Evolutionary conservation across 2,329 filamentous ascomycete species (phyloP), one percentile per base, ranked within the genome.

Genomic region (Dendrostoma leiphaemia): DNA sequence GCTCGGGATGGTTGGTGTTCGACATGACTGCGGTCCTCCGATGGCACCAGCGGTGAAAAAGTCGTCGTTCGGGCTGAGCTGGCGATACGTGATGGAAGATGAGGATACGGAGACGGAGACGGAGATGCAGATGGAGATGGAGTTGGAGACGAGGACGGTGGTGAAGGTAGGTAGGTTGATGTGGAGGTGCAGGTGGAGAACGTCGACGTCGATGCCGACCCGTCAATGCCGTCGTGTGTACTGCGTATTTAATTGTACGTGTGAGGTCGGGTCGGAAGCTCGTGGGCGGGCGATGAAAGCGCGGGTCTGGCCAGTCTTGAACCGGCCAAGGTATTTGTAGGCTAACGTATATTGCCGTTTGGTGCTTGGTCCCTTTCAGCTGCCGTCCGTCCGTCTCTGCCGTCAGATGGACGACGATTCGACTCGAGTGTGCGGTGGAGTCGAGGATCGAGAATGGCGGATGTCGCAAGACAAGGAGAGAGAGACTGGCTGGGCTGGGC

Each of bases 1-100:
- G 62, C 66, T 69, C 65, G 37, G 46, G 35, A 10, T 35, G 37
- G 44, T 80, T 77, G 57, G 74, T 71, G 70, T 75, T 75, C 64
- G 79, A 74, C 80, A 83, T 83, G 28, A 15, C 38, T 26, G 48
- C 17, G 29, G 17, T 34, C 43, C 29, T n/a, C 28, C 24, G 4
- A 32, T 29, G 44, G 44, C 28, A 46, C 34, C 5, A 46, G 34
- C 17, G 44, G 44, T 34, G n/a, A 15, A n/a, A 19, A 13, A 21
- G 28, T 23, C 28, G 44, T 46, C 44, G 44, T 21, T 28, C 44
- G 24, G 21, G 44, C 24, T 21, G 26, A 10, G 29, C 29, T 21
- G 44, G 17, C 17, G 44, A 19, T 46, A 17, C 9, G 17, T 32
- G 29, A 32, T 45, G 31, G 38, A 37, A 4, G 38, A 37, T 6